These are phyloP conservation scores for Viola pubescens DNA, from an alignment of 441 rosid species.

Conservation along the genomic window DNA sequence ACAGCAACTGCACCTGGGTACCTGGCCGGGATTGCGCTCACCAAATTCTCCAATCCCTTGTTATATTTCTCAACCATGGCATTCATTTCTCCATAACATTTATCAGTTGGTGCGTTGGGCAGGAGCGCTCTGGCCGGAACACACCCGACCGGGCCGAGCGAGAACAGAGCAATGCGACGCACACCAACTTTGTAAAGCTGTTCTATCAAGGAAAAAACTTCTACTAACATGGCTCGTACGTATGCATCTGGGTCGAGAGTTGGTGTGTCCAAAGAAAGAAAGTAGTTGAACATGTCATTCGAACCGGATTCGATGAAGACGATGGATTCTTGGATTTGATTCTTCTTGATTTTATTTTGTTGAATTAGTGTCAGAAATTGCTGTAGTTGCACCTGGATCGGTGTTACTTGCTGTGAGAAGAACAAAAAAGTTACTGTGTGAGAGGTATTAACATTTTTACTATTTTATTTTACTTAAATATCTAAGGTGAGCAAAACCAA, in stretches of 20 bases:
- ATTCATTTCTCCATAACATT: conserved; percentile 47
- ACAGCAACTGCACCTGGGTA: conserved; percentile 38
- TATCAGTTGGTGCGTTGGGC: conserved; percentile 30
- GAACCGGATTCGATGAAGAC: conserved; percentile 58
- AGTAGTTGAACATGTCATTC: conserved; percentile 50
- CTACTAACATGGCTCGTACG: conserved; percentile 34
- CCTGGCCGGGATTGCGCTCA: conserved; percentile 23
- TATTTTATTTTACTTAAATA: too few species aligned
- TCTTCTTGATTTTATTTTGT: conserved; percentile 26
- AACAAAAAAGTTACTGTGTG: neutral
- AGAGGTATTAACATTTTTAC: too few species aligned
- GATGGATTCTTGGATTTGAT: conserved; percentile 24
- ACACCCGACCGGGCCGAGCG: conserved; percentile 45
- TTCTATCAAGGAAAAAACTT: conserved; percentile 25
- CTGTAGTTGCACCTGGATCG: conserved; percentile 45
- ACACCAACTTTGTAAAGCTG: conserved; percentile 37
- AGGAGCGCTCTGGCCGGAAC: conserved; percentile 46
- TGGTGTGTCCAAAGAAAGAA: conserved; percentile 25
- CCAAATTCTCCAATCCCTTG: conserved; percentile 35
- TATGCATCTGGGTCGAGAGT: conserved; percentile 32
- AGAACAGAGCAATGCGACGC: conserved; percentile 37
- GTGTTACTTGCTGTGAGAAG: conserved; percentile 32
- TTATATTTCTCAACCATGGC: conserved; percentile 47
- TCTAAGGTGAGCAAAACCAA: too few species aligned
- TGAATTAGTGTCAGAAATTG: conserved; percentile 41